Evolutionary conservation across 2,329 filamentous ascomycete genomes (phyloP), one percentile per base, ranked within the genome.

Genomic region (Claviceps citrina): DNA sequence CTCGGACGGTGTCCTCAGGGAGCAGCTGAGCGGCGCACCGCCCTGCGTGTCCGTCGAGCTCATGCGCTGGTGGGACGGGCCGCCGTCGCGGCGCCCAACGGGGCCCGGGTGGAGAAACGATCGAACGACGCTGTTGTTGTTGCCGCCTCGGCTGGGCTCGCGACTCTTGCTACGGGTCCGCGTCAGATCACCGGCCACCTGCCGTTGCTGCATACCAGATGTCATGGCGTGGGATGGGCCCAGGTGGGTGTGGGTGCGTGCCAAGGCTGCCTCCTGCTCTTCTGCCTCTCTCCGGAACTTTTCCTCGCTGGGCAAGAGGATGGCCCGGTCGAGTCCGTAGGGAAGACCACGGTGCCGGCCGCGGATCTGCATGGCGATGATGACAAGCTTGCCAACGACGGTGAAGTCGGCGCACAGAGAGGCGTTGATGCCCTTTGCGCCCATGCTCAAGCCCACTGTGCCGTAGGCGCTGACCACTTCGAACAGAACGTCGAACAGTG

Each of bases 391-490:
- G 59, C 54, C 85, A 58, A 93, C 60, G 0, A 78, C 70, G 10
- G 70, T 75, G 58, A 98, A 95, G 49, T 95, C 76, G 0, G 73
- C 80, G 25, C 76, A 86, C 47, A 98, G 85, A 0, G 83, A 86
- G 0, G 85, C 72, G 58, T 94, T 82, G 56, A 77, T 68, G 16
- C 62, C 66, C 0, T 81, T 69, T 45, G 89, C 94, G 5, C 91
- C 91, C 13, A 98, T 70, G 37, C 81, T 89, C 42, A 98, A 64
- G 1, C 91, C 91, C 20, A 98, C 91, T 1, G 91, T 98, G 46
- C 91, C 93, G 53, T 94, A 94, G 1, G 86, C 86, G 42, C 82
- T 89, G 44, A 94, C 77, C 35, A 93, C 76, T 56, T 94, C 86
- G 51, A 94, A 94, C 3, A 94, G 67, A 5, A 78, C 66, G 6